Evolutionary conservation across 495 filamentous ascomycete genomes (phyloP).

Genomic region (Penicillium daleae): DNA sequence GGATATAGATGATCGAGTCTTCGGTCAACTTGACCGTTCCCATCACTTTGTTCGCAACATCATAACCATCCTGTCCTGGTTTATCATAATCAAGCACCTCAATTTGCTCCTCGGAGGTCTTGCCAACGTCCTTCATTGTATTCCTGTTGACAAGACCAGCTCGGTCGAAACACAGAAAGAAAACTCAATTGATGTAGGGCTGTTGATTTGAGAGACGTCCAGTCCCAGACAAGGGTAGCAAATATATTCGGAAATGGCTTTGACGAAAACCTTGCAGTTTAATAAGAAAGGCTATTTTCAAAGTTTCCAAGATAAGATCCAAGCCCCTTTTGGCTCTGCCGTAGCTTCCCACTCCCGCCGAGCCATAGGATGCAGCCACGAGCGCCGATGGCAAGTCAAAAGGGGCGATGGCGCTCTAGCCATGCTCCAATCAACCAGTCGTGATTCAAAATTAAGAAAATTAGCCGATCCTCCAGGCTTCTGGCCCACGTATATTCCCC

Average conservation of each 20-base stretch:
- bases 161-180: neutral
- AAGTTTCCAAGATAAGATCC: neutral
- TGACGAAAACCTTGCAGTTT: neutral
- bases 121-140: constrained; percentile 14
- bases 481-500: constrained; percentile 1
- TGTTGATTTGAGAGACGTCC: neutral
- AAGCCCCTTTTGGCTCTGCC: constrained; percentile 1
- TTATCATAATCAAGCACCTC: constrained; percentile 25
- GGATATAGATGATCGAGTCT: constrained; percentile 35
- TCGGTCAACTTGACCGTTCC: constrained; percentile 38
- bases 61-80: neutral
- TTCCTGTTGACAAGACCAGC: constrained; percentile 1
- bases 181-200: neutral
- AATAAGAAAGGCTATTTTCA: neutral
- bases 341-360: constrained; percentile 6
- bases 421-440: neutral
- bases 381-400: neutral
- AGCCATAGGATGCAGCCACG: constrained; percentile 4
- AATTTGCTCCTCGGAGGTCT: constrained; percentile 19
- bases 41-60: constrained; percentile 24
- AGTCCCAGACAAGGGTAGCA: neutral
- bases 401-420: neutral
- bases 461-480: neutral
- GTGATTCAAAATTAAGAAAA: neutral
- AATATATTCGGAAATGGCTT: neutral